Conservation (phyloP, 1,284 basidiomycete genomes). For the Ceratobasidium sp. region DNA sequence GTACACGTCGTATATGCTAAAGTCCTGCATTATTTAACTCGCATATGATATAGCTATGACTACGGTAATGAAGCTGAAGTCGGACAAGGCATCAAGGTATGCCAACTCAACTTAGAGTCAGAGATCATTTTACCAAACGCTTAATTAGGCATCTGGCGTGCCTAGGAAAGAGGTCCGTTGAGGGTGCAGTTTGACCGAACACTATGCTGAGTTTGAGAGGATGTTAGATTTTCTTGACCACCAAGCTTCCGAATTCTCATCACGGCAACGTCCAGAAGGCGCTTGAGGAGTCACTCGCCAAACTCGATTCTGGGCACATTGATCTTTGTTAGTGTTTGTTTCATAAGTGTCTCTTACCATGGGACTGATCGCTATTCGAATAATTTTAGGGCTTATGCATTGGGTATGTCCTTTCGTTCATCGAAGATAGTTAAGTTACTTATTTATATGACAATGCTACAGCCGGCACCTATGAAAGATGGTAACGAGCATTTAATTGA, state of each 20-base stretch:
- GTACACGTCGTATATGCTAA: slow-evolving; percentile 23
- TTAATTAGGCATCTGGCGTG: slow-evolving; percentile 51
- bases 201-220: slow-evolving; percentile 49
- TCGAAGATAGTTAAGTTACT: neutral
- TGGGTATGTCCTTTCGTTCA: slow-evolving; percentile 54
- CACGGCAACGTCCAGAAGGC: slow-evolving; percentile 61
- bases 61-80: slow-evolving; percentile 71
- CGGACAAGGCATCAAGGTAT: slow-evolving; percentile 75
- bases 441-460: too few relatives aligned
- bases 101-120: too few relatives aligned
- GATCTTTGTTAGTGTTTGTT: slow-evolving; percentile 36
- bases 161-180: slow-evolving; percentile 45
- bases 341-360: too few relatives aligned
- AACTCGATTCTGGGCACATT: slow-evolving; percentile 53
- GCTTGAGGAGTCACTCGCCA: slow-evolving; percentile 72
- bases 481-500: slow-evolving; percentile 35
- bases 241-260: slow-evolving; percentile 40
- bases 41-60: neutral
- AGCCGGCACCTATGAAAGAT: slow-evolving; percentile 65
- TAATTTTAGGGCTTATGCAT: slow-evolving; percentile 84
- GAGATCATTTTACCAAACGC: neutral
- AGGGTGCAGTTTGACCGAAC: slow-evolving; percentile 63
- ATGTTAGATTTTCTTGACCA: slow-evolving; percentile 67
- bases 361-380: too few relatives aligned
- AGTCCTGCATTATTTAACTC: neutral